Base-by-base conservation (phyloP, 805 yeast genomes). In the Candida orba region DNA sequence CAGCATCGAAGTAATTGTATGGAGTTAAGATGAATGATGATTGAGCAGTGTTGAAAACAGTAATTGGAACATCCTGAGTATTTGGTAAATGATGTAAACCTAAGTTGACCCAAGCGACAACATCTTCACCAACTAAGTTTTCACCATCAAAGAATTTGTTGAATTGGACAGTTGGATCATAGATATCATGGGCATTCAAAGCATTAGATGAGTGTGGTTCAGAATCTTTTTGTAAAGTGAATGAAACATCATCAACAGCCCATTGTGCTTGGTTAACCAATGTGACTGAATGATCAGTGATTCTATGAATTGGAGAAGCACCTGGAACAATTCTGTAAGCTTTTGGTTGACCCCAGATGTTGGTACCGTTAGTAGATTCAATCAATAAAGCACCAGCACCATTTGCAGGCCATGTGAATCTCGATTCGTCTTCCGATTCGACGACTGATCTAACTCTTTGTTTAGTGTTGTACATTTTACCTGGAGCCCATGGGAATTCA, bases 61-160 rank as follows among this genome's bases (percentile, higher is more conserved):
- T 58, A 35, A 50, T 54, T 47, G 63, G 63, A 33, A 58, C 54
- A 48, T 58, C 63, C 32, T 58, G 58, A 18, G 60, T 53, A 42
- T 53, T 57, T 47, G 63, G 63, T 39, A 58, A 48, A 42, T 58
- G 63, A 35, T 58, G 63, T 15, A 58, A 39, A 29, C 56, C 63
- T 34, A 58, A 37, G 44, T 54, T 58, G 36, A 57, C 47, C 63
- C 63, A 58, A 15, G 51, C 52, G 15, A 58, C 63, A 18, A 58
- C 36, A 41, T 58, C 63, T 41, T 53, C 60, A 34, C 60, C 60
- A 31, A 40, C 54, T 24, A 57, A 31, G 35, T 38, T 47, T 36
- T 57, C 63, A 38, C 52, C 54, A 42, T 57, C 58, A 15, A 59
- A 45, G 50, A 51, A 59, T 3, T 39, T 34, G 36, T 43, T 36